Percentiles rank a stretch among this genome's conserved stretches.
phyloP scores from a whole-genome alignment of 2,329 filamentous ascomycete genomes.

The Colletotrichum caudatum region DNA sequence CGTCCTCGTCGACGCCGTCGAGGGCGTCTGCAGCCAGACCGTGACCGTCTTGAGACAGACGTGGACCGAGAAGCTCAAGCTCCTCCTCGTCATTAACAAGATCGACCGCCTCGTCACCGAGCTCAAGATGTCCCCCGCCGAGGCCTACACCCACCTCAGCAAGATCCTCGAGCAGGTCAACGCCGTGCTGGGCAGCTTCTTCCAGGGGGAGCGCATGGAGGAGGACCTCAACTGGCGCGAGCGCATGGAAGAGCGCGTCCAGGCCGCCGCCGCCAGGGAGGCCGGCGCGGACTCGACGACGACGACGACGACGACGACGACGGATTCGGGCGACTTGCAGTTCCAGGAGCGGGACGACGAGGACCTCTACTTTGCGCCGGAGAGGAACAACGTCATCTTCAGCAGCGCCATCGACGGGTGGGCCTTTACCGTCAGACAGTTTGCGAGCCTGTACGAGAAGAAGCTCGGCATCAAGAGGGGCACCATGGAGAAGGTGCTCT shows the following conservation, averaged over 20 bases:
- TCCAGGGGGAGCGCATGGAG: slow-evolving; percentile 98
- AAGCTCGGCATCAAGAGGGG: slow-evolving; percentile 95
- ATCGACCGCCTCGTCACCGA: slow-evolving; percentile 96
- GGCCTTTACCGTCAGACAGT: slow-evolving; percentile 97
- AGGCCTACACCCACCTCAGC: slow-evolving; percentile 90
- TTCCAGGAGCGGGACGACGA: slow-evolving; percentile 96
- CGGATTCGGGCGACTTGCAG: slow-evolving; percentile 69
- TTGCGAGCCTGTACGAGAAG: slow-evolving; percentile 93
- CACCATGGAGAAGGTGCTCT: slow-evolving; percentile 90
- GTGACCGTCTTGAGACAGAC: slow-evolving; percentile 95
- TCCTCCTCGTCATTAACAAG: slow-evolving; percentile 96
- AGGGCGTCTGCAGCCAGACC: slow-evolving; percentile 98
- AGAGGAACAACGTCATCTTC: slow-evolving; percentile 99
- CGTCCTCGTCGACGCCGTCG: slow-evolving; percentile 94
- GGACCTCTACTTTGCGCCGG: slow-evolving; percentile 96
- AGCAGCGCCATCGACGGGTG: slow-evolving; percentile 98
- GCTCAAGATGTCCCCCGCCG: slow-evolving; percentile 89
- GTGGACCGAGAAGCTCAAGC: slow-evolving; percentile 96
- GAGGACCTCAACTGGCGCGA: slow-evolving; percentile 97
- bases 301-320: slow-evolving; percentile 51
- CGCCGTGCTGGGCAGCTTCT: slow-evolving; percentile 96
- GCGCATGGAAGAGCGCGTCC: slow-evolving; percentile 87
- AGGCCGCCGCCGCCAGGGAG: slow-evolving; percentile 58
- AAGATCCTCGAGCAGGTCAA: slow-evolving; percentile 96
- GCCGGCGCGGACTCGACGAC: slow-evolving; percentile 52